These are phyloP conservation scores for Leccinum obscurum DNA, from an alignment of 768 basidiomycete genomes.

Conservation along the genomic window DNA sequence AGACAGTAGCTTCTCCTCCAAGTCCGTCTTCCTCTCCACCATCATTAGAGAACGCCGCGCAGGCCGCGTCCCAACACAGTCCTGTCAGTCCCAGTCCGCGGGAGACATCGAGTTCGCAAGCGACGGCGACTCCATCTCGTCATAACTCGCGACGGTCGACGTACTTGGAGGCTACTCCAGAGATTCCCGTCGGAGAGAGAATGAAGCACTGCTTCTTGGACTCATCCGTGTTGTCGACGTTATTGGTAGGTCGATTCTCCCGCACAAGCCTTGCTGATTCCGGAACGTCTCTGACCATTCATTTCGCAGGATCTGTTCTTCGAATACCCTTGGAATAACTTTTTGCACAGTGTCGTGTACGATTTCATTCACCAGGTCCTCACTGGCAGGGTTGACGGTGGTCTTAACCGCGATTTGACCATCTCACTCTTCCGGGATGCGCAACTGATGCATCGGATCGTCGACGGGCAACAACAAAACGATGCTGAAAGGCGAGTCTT, in stretches of 20 bases:
- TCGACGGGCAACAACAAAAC: conserved; percentile 82
- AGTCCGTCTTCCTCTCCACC: conserved; percentile 33
- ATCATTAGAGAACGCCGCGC: conserved; percentile 31
- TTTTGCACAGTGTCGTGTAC: conserved; percentile 94
- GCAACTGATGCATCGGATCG: conserved; percentile 77
- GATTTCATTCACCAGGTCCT: conserved; percentile 95
- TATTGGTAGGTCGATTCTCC: conserved; percentile 60
- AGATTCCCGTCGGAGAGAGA: conserved; percentile 68
- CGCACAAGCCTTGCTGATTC: not conserved
- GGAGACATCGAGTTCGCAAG: conserved; percentile 31
- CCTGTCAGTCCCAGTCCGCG: conserved; percentile 28
- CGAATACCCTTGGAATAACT: conserved; percentile 96
- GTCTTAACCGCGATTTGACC: conserved; percentile 81
- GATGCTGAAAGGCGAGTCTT: conserved; percentile 66
- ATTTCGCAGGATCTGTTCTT: conserved; percentile 83
- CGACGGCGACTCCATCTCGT: conserved; percentile 49
- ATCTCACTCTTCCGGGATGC: conserved; percentile 87
- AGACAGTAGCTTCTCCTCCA: conserved; percentile 32
- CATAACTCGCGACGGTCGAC: conserved; percentile 52
- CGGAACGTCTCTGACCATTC: conserved; percentile 1
- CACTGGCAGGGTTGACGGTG: conserved; percentile 81
- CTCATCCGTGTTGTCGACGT: conserved; percentile 65
- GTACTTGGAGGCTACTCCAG: conserved; percentile 34
- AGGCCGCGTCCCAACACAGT: conserved; percentile 28
- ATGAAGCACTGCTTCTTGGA: conserved; percentile 81